Conservation (phyloP, 2,329 filamentous ascomycete genomes). For the Ophiocordyceps robertsii region DNA sequence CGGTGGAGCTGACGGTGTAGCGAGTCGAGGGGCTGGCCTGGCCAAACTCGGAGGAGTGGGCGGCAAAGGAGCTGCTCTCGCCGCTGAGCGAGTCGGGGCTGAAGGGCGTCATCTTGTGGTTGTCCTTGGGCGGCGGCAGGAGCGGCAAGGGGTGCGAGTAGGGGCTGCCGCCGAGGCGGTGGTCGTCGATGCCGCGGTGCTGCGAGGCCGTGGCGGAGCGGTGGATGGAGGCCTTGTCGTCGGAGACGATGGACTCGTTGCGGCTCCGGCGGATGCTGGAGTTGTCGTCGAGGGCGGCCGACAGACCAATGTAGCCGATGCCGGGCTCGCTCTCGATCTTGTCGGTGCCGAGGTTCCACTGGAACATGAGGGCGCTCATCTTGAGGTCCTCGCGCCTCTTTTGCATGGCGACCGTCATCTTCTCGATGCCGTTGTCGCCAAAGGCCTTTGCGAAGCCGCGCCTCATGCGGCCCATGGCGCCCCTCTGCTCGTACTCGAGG, state of each 20-base stretch:
- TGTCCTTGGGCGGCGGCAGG: constrained; percentile 1
- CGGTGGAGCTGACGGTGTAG: constrained; percentile 15
- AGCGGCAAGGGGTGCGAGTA: background rate
- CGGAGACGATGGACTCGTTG: constrained; percentile 2
- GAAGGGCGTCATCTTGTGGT: constrained; percentile 1
- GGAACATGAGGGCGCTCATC: constrained; percentile 51
- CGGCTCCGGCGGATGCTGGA: constrained; percentile 12
- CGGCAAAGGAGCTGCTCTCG: constrained; percentile 4
- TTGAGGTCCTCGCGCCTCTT: constrained; percentile 47
- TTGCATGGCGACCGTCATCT: constrained; percentile 41
- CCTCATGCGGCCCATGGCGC: constrained; percentile 44
- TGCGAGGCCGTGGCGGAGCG: background rate
- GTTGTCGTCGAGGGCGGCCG: constrained; percentile 42
- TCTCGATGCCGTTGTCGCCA: constrained; percentile 46
- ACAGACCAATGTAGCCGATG: constrained; percentile 54
- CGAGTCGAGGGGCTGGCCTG: constrained; percentile 4
- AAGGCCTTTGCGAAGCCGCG: constrained; percentile 52
- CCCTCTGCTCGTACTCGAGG: constrained; percentile 47
- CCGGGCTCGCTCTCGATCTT: constrained; percentile 47
- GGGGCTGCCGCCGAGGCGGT: background rate
- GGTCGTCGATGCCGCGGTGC: constrained; percentile 4
- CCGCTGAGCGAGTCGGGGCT: constrained; percentile 5
- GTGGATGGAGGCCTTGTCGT: constrained; percentile 3
- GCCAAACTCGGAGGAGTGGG: constrained; percentile 1
- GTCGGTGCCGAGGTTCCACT: constrained; percentile 48